phyloP scores from a whole-genome alignment of 371 early-diverging fungal species.

The Mortierella sp. region DNA sequence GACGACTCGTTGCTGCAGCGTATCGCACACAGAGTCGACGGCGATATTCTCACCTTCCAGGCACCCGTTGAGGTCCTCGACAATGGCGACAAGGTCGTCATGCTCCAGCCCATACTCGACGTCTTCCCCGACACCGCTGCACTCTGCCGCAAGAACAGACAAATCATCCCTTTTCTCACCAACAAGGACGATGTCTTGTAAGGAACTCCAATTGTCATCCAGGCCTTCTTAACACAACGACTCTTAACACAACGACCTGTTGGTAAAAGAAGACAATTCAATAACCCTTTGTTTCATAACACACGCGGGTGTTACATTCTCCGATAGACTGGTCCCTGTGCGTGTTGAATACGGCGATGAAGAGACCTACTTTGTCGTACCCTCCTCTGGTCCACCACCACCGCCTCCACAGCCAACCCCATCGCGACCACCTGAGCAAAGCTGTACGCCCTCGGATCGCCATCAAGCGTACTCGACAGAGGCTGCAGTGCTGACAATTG shows the following conservation, averaged over 20 bases:
- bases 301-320: not conserved
- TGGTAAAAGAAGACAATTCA: not conserved
- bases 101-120: constrained; percentile 28
- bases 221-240: no score
- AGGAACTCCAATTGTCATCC: not conserved
- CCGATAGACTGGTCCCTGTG: constrained; percentile 26
- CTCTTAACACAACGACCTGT: no score
- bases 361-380: constrained; percentile 15
- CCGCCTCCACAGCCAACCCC: constrained; percentile 7
- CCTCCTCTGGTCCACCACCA: not conserved
- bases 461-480: not conserved
- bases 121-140: constrained; percentile 27
- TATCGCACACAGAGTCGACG: constrained; percentile 19
- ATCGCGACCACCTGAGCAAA: not conserved
- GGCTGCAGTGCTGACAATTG: not conserved
- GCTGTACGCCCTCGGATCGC: not conserved
- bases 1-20: not conserved
- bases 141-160: constrained; percentile 8
- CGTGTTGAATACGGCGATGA: constrained; percentile 11
- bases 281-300: not conserved
- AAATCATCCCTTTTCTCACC: constrained; percentile 20
- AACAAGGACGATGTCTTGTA: constrained; percentile 28
- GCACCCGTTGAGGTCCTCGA: constrained; percentile 17
- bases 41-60: constrained; percentile 19
- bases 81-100: constrained; percentile 10